These are phyloP conservation scores for Olyra latifolia DNA, from an alignment of 176 grass and related monocot species.

Conservation along the genomic window DNA sequence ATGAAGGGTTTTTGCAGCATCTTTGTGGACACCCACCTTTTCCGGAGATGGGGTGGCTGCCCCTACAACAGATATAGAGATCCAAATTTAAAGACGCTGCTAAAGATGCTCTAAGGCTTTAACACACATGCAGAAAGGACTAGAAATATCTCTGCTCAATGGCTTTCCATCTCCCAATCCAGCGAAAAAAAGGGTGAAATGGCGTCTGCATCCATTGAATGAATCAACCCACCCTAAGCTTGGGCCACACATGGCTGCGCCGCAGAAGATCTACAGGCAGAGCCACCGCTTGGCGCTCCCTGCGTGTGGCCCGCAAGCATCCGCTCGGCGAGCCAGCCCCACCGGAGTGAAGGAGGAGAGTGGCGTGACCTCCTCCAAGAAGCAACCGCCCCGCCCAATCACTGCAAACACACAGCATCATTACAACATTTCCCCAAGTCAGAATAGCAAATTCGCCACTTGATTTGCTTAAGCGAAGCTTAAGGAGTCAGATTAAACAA, in stretches of 20 bases:
- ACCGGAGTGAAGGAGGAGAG: not conserved
- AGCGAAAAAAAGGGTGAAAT: no score
- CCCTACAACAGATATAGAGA: no score
- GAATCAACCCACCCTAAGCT: not conserved
- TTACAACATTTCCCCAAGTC: no score
- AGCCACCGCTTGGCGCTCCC: slow-evolving; percentile 21
- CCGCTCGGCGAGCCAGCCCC: slow-evolving; percentile 17
- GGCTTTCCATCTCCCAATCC: not conserved
- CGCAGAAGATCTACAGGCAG: slow-evolving; percentile 30
- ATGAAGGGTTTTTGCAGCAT: no score
- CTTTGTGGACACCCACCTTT: no score
- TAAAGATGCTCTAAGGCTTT: no score
- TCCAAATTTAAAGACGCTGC: no score
- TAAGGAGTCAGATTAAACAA: not conserved
- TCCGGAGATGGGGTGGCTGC: no score
- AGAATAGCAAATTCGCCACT: not conserved
- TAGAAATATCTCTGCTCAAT: not conserved
- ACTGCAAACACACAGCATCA: no score
- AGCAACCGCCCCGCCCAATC: slow-evolving; percentile 44
- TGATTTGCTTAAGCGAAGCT: not conserved
- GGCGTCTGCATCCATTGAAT: not conserved
- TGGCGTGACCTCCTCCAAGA: slow-evolving; percentile 48
- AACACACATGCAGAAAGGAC: no score
- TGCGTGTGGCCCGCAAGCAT: slow-evolving; percentile 35
- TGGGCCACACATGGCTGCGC: not conserved